Evolutionary conservation across 2,329 filamentous ascomycete species (phyloP), one percentile per base, ranked within the genome.

Genomic region (Dichotomopilus funicola): DNA sequence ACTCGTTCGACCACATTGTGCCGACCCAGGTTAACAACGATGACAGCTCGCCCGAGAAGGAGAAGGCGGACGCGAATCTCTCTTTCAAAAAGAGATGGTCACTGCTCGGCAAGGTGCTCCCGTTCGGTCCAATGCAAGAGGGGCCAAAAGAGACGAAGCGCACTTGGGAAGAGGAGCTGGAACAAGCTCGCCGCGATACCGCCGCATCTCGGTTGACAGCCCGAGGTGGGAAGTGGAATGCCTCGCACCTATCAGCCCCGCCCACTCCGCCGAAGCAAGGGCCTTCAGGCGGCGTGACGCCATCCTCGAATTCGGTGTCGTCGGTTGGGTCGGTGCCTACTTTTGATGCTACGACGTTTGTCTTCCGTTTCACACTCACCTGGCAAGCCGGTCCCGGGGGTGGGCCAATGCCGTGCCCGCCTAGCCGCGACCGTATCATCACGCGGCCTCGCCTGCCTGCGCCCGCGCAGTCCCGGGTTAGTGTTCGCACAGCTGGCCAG

Each of bases 361-460:
- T 82, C 57, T 91, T 91, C 75, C 88, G 85, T 59, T 91, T 91
- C 65, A 82, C 85, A 8, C 77, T 71, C 7, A 66, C 66, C 0
- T 70, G 67, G 67, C 67, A 59, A 49, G 58, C 52, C 45, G 62
- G 49, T 55, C 59, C 59, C 1, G 54, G 57, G 7, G 59, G 59
- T 10, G 34, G n/a, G 9, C 53, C 51, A n/a, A 54, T 61, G 86
- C 81, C 77, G 77, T 83, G 42, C 72, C 78, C 49, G 66, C 75
- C 80, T 51, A 73, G 75, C 0, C 80, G 79, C 3, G 80, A 86
- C 42, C 80, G 83, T 3, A 78, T 86, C n/a, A 74, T 91, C 19
- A 77, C 77, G 27, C 79, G 83, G 5, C 88, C 89, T 1, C 78
- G 85, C 10, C 77, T 94, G 4, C 89, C 89, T 0, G 76, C 77